Evolutionary conservation across 352 stramenopile genomes (phyloP), one percentile per base, ranked within the genome.

Genomic region (Phytophthora hibernalis): DNA sequence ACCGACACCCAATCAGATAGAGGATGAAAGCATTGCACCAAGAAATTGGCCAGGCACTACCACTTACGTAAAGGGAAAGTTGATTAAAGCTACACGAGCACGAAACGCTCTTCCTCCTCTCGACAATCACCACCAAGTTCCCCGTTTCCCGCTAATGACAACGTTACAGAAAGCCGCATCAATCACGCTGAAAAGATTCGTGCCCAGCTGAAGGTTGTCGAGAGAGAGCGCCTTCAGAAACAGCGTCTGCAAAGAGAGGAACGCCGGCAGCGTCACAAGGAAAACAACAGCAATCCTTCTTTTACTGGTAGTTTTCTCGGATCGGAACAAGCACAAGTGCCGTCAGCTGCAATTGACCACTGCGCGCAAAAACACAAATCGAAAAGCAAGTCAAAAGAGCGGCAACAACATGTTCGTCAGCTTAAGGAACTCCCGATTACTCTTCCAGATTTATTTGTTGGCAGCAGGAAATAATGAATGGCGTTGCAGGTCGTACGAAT

Each of bases 181-280:
- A 67, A 68, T 30, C 77, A 83, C 37, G 80, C 79, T 12, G 70
- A 79, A 20, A 73, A 80, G 26, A 65, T 72, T 18, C 79, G 83
- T 4, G 44, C 37, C 0, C 77, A 89, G 44, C 47, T 84, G 43
- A 75, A 79, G 28, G 54, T 72, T 26, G 44, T 76, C 2, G 75
- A 85, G 21, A 82, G 76, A 58, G 68, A 86, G 5, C 76, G 79
- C 1, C 68, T 86, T 31, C 65, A 68, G 22, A 88, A 84, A 21
- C 76, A 85, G 28, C 51, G 76, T 8, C 6, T 70, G 43, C 55
- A 74, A 33, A 59, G 75, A 68, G 76, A 89, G 51, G 68, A 86
- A 49, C 68, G 78, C n/a, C 52, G 63, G 5, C 72, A 78, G 4
- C 69, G 68, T 18, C 74, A 80, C 31, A 63, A 45, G 47, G 58